Conservation (phyloP, 768 basidiomycete species). For the Naematelia encephala region DNA sequence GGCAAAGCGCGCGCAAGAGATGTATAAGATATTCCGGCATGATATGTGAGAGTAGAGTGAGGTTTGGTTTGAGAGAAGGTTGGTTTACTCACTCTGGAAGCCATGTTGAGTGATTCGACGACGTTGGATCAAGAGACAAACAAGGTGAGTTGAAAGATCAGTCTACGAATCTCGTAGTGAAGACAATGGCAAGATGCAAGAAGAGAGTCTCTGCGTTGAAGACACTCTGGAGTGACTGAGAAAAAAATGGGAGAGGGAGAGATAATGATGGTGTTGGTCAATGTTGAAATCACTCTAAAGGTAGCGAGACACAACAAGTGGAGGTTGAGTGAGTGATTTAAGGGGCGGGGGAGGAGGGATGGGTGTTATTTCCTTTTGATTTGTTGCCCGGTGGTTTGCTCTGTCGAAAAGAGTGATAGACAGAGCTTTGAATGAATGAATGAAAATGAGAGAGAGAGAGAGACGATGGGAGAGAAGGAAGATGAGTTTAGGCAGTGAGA, state of each 20-base stretch:
- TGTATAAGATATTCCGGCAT: neutral
- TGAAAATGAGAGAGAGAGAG: conserved; percentile 5
- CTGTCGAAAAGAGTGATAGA: neutral
- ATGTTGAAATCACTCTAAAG: neutral
- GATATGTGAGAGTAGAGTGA: neutral
- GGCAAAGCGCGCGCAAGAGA: neutral
- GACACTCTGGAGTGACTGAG: neutral
- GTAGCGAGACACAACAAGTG: neutral
- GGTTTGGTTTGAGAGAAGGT: conserved; percentile 1
- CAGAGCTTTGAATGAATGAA: neutral
- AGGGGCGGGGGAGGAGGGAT: too few species aligned
- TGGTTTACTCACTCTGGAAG: conserved; percentile 23
- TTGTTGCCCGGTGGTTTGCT: neutral
- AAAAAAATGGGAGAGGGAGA: neutral
- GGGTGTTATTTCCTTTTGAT: neutral
- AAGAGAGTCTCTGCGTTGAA: neutral
- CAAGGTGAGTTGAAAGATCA: neutral
- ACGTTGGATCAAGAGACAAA: neutral
- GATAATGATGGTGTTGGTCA: neutral
- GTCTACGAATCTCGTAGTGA: neutral
- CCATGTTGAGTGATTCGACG: conserved; percentile 23
- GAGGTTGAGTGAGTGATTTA: too few species aligned
- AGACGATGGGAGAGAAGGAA: neutral
- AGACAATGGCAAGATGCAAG: neutral
- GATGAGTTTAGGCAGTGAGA: neutral